Evolutionary conservation across 2,329 filamentous ascomycete species (phyloP), one percentile per base, ranked within the genome.

Genomic region (Passalora sequoiae): DNA sequence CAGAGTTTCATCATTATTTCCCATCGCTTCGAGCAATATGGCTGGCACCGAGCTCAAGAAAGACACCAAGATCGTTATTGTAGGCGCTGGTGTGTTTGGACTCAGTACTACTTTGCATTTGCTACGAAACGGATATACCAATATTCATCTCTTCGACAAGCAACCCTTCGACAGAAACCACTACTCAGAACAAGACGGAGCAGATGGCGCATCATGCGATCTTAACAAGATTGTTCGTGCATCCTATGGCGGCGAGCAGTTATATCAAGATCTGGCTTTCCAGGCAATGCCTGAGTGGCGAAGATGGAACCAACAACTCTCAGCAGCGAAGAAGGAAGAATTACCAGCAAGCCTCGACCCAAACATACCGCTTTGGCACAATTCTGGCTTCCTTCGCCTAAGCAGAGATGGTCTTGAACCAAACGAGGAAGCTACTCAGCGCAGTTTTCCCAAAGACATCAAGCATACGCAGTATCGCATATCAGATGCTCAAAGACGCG

Each of bases 41-140:
- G 31, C 13, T 10, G 31, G 7, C 31, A 4, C 6, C 15, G 31
- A 35, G 17, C 36, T 41, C 13, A 45, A 46, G 6, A 44, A 44
- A 31, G 44, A 48, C 38, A 51, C 49, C 36, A 51, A 51, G 35
- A 54, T 61, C 22, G 36, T 49, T 19, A 69, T 71, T 33, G 50
- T 72, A 10, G 69, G 69, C 31, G 64, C 64, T 13, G 69, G 69
- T n/a, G 69, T 71, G 33, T 66, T 71, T 20, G 69, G 69, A 25
- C 54, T 69, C 38, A 66, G 63, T n/a, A 67, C 66, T 6, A 68
- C 69, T 17, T 47, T 60, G 4, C 56, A 60, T 28, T 55, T 61
- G 6, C 41, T 54, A 13, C 39, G 46, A 25, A 43, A 50, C 24
- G 56, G 56, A 33, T 59, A 60, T 28, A 51, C 43, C 4, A 57